Evolutionary conservation across 1,284 basidiomycete genomes (phyloP).

Genomic region (Irpex rosettiformis): DNA sequence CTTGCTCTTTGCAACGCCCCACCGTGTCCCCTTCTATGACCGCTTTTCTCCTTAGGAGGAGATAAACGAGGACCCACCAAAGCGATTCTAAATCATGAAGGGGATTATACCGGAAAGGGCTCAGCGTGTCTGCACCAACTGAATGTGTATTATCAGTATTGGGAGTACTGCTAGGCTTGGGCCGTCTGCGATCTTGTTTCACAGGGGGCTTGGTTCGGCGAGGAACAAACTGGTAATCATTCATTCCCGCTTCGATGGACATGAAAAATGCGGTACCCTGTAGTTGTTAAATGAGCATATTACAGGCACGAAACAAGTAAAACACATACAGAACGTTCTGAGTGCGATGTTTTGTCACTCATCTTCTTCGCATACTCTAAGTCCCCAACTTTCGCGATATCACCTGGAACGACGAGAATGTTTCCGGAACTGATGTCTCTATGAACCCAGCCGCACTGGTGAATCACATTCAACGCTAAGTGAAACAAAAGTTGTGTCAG

Average conservation of each 20-base stretch:
- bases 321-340: background rate
- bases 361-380: constrained; percentile 3
- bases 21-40: background rate
- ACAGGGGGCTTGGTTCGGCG: background rate
- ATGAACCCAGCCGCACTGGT: constrained; percentile 2
- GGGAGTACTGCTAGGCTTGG: background rate
- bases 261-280: background rate
- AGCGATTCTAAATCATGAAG: constrained; percentile 3
- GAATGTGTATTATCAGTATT: background rate
- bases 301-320: background rate
- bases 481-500: no score
- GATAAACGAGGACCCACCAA: background rate
- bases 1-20: background rate
- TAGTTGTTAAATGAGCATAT: background rate
- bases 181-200: background rate
- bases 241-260: background rate
- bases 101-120: background rate
- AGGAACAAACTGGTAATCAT: background rate
- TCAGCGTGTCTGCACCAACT: no score
- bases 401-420: background rate
- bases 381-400: background rate
- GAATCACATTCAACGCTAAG: background rate
- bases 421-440: constrained; percentile 2
- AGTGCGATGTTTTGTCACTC: background rate
- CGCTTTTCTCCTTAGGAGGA: background rate